Percentiles rank a stretch among this genome's conserved stretches.
phyloP scores from a whole-genome alignment of 768 basidiomycete species.

The Collybia sordida region DNA sequence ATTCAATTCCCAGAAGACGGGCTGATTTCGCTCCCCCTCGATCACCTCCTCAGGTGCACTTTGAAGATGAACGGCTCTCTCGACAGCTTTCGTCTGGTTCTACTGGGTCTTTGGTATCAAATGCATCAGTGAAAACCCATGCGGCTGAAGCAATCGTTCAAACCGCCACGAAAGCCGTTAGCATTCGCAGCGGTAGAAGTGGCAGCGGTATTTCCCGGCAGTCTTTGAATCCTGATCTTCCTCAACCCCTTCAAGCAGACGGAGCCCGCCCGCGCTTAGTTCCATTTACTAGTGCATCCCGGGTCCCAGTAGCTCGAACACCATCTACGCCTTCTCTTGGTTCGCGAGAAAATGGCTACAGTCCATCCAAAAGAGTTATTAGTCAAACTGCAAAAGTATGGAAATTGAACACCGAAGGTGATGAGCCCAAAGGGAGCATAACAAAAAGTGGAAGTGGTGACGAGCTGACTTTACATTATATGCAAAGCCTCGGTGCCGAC shows the following conservation, averaged over 20 bases:
- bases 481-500: constrained; percentile 66
- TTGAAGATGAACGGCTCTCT: constrained; percentile 31
- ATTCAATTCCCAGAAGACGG: constrained; percentile 66
- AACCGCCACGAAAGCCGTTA: constrained; percentile 51
- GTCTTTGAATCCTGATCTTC: constrained; percentile 28
- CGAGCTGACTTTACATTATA: constrained; percentile 72
- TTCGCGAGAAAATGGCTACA: constrained; percentile 18
- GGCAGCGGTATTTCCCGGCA: constrained; percentile 36
- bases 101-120: constrained; percentile 27
- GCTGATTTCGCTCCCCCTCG: constrained; percentile 69
- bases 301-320: constrained; percentile 60
- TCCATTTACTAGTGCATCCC: constrained; percentile 67
- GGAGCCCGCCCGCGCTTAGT: constrained; percentile 59
- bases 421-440: constrained; percentile 16
- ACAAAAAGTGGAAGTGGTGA: constrained; percentile 50
- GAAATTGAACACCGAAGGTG: constrained; percentile 12
- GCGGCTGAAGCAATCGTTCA: constrained; percentile 46
- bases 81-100: constrained; percentile 37
- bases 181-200: constrained; percentile 48
- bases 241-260: constrained; percentile 26
- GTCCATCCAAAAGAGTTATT: constrained; percentile 44
- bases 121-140: constrained; percentile 32
- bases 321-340: constrained; percentile 29
- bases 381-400: constrained; percentile 69
- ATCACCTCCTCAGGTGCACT: constrained; percentile 42